Conservation (phyloP, 192 early-diverging fungal species). For the Rhizoclosmatium sp. region DNA sequence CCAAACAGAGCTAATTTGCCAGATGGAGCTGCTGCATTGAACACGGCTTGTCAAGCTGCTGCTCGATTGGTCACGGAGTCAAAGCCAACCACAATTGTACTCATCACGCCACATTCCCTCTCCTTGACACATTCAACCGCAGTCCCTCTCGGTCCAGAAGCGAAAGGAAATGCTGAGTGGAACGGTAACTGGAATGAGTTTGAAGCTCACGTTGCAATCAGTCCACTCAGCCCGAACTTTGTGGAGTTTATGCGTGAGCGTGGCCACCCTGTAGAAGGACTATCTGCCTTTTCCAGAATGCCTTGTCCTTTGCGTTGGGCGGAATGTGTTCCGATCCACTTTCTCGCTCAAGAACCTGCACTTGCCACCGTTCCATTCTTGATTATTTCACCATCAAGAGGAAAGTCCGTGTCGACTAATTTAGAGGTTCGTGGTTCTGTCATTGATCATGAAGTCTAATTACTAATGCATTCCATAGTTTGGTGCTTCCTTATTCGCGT, state of each 20-base stretch:
- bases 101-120: slow-evolving; percentile 5
- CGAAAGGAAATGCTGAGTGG: slow-evolving; percentile 9
- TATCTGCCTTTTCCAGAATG: not conserved
- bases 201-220: not conserved
- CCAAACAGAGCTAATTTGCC: not conserved
- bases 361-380: not conserved
- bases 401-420: not conserved
- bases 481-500: not conserved
- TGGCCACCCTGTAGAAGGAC: not conserved
- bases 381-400: not conserved
- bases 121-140: not conserved
- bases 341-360: not conserved
- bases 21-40: not conserved
- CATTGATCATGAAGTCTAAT: too few species aligned
- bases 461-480: too few species aligned
- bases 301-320: not conserved
- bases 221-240: not conserved
- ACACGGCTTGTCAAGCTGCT: not conserved
- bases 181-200: slow-evolving; percentile 15
- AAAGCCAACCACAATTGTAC: not conserved
- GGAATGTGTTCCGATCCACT: slow-evolving; percentile 7
- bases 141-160: not conserved
- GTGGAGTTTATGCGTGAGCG: not conserved
- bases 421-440: not conserved
- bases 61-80: not conserved